Evolutionary conservation across 805 yeast genomes (phyloP), one percentile per base, ranked within the genome.

Genomic region (Candida ovalis): DNA sequence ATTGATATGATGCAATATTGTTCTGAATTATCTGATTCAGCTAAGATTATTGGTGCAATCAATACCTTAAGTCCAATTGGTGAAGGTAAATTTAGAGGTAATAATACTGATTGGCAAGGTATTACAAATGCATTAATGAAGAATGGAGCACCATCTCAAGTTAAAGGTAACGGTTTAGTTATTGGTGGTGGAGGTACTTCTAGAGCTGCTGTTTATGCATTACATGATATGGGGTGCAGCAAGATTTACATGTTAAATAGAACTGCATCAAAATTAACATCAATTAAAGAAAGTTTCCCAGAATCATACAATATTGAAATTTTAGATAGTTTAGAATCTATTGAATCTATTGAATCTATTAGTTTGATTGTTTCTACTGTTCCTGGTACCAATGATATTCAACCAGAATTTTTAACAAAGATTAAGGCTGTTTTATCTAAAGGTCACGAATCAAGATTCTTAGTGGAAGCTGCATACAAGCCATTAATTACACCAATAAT

Each of bases 171-270:
- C 48, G 97, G 97, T 28, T 70, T 91, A 50, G 86, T 94, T 40
- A 74, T 94, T 54, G 99, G 99, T 44, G 97, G 96, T 19, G 99
- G 99, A 38, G 99, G 99, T 40, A 91, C 99, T 23, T 84, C 97
- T 1, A 78, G 97, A 60, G 97, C 99, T 38, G 98, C 97, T 0
- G 81, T 88, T 15, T 90, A 79, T 65, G 97, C 99, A 1, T 74
- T 94, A 55, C 78, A 81, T 61, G 61, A 80, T 51, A 70, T 92
- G 72, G 97, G 97, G 2, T 88, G 95, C 66, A 57, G 70, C 21
- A 81, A 74, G 56, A 87, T 92, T 50, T 89, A 82, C 70, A 73
- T 92, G 73, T 63, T 88, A 49, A 92, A 91, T 72, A 81, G 98
- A 65, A 89, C 96, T 1, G 64, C 71, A 1, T 70, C 83, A 8